phyloP scores from a whole-genome alignment of 2,329 filamentous ascomycete genomes.

The Graphilbum fragrans region DNA sequence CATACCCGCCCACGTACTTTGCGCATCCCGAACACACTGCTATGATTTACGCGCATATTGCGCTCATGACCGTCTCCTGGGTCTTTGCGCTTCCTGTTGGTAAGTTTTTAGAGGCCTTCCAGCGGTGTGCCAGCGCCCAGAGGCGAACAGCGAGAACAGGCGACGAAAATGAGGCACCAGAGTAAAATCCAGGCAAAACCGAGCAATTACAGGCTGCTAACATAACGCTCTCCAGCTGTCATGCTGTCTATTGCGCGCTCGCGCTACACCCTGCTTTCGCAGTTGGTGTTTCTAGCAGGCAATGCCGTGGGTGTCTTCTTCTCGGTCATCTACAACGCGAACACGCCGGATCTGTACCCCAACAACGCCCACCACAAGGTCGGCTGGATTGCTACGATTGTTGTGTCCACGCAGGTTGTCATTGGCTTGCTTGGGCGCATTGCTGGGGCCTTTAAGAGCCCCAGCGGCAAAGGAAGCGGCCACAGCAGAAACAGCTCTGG shows the following conservation, averaged over 20 bases:
- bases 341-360: slow-evolving; percentile 75
- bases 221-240: slow-evolving; percentile 57
- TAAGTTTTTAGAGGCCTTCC: slow-evolving; percentile 33
- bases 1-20: slow-evolving; percentile 48
- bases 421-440: slow-evolving; percentile 55
- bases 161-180: too few species aligned
- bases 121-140: too few species aligned
- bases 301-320: slow-evolving; percentile 55
- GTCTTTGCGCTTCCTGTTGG: slow-evolving; percentile 60
- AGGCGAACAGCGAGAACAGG: too few species aligned
- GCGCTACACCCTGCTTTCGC: slow-evolving; percentile 54
- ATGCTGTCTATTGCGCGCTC: slow-evolving; percentile 80
- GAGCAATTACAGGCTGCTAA: background rate
- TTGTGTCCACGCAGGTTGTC: slow-evolving; percentile 57
- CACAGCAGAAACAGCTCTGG: background rate
- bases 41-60: slow-evolving; percentile 58
- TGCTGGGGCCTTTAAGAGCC: slow-evolving; percentile 28
- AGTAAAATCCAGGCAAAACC: too few species aligned
- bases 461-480: slow-evolving; percentile 1
- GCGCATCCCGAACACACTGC: slow-evolving; percentile 36
- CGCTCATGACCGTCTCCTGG: slow-evolving; percentile 60
- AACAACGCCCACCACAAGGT: slow-evolving; percentile 82
- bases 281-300: slow-evolving; percentile 53
- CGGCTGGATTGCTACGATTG: slow-evolving; percentile 71
- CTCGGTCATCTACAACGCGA: slow-evolving; percentile 61